A percentile compares a stretch with the other conserved stretches of the same genome.
These are phyloP conservation scores for Nectriaceae sp. DNA, from an alignment of 2,329 filamentous ascomycete genomes.

Conservation along the genomic window DNA sequence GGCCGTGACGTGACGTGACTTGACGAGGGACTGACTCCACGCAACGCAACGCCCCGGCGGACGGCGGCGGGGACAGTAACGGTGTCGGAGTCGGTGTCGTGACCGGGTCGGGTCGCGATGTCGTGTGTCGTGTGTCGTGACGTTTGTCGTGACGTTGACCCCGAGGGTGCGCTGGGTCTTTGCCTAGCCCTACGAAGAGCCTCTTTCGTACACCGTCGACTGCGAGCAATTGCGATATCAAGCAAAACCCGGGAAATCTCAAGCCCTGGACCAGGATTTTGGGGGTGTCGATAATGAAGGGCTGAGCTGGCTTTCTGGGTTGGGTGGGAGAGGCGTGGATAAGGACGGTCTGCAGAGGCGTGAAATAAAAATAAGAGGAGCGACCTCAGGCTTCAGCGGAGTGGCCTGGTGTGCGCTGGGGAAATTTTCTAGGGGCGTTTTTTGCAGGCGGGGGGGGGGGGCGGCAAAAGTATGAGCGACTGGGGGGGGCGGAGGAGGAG, in stretches of 20 bases:
- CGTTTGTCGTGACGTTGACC: conserved; percentile 21
- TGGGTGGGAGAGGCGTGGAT: conserved; percentile 39
- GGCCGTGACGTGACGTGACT: conserved; percentile 21
- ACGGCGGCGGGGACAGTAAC: not conserved
- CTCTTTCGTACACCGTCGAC: too few relatives aligned
- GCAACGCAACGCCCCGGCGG: not conserved
- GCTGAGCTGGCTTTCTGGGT: conserved; percentile 30
- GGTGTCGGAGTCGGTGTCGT: too few relatives aligned
- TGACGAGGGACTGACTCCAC: conserved; percentile 4
- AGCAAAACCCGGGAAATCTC: conserved; percentile 8
- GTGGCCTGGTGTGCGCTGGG: not conserved
- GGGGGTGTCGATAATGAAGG: conserved; percentile 44
- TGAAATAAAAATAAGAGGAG: conserved; percentile 22
- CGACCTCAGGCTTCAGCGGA: not conserved
- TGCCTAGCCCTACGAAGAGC: too few relatives aligned
- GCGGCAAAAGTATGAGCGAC: conserved; percentile 33
- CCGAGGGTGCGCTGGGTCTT: too few relatives aligned
- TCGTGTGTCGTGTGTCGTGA: conserved; percentile 14
- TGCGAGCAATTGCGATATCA: too few relatives aligned
- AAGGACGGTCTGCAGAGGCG: conserved; percentile 36
- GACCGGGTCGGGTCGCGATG: conserved; percentile 7
- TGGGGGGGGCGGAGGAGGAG: conserved; percentile 27
- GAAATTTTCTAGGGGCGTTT: not conserved
- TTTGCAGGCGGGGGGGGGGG: conserved; percentile 22
- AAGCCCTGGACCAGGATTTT: conserved; percentile 33